Evolutionary conservation across 75 land plant species (phyloP).

Genomic region (Selaginella moellendorffii): DNA sequence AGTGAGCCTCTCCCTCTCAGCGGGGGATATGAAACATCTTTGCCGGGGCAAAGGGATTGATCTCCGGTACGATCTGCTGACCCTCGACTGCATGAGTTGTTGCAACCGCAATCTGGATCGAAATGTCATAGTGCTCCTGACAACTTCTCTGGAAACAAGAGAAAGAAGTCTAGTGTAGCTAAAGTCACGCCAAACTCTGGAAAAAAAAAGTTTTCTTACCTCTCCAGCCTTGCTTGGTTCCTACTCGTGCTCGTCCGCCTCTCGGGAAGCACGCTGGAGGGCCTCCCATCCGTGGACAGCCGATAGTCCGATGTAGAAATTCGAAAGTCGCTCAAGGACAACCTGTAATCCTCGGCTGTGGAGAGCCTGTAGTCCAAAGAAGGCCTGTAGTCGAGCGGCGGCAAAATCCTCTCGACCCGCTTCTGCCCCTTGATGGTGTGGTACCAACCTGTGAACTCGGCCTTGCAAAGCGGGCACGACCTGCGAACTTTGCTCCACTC

Average conservation of each 20-base stretch:
- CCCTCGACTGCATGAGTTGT: neutral
- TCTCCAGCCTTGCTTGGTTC: constrained; percentile 2
- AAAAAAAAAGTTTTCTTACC: too few species aligned
- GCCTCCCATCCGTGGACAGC: neutral
- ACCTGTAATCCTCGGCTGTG: neutral
- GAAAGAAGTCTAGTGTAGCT: too few species aligned
- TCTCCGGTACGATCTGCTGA: constrained; percentile 7
- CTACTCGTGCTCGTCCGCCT: neutral
- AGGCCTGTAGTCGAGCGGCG: constrained; percentile 5
- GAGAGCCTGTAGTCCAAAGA: neutral
- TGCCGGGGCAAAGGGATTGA: constrained; percentile 19
- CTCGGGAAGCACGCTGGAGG: neutral
- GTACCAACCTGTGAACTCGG: constrained; percentile 30
- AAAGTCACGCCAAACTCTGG: too few species aligned
- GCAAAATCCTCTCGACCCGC: constrained; percentile 10
- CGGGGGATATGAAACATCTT: constrained; percentile 7
- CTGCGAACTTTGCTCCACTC: constrained; percentile 34
- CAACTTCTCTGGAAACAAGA: constrained; percentile 10
- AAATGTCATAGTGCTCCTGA: constrained; percentile 14
- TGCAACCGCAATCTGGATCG: neutral
- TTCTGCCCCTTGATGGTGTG: constrained; percentile 7
- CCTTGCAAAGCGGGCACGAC: constrained; percentile 53
- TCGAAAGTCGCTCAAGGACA: neutral
- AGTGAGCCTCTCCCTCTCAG: constrained; percentile 8
- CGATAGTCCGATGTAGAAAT: neutral